Base-by-base conservation (phyloP, 2,329 filamentous ascomycete species). In the Chalara sp. region DNA sequence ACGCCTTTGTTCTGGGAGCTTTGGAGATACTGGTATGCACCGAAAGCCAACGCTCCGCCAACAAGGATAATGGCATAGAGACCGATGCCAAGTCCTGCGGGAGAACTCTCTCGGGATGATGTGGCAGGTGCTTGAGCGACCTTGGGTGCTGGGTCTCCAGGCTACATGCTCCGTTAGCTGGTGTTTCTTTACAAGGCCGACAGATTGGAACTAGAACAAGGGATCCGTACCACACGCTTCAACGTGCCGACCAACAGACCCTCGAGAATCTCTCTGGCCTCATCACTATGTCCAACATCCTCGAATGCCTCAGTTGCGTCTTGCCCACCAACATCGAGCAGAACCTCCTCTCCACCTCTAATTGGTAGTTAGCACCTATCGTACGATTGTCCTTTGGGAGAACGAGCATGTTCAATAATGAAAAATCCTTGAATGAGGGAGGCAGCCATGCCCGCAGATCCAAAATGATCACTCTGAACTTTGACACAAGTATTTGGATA, bases 281-380 rank as follows among this genome's bases (percentile, higher is more conserved):
- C 93, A 72, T 99, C 93, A 65, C 88, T 95, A 86, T 99, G 93
- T 67, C 93, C 93, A 66, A 99, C 93, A 73, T 99, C 93, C 77
- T 99, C 93, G 69, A 99, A 99, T 56, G 93, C 92, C 75, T 97
- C 93, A 63, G 92, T 96, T 65, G 88, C 87, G 72, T 99, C 93
- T 75, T 96, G 91, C 62, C 93, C 93, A 66, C 79, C 93, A 58
- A 97, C 91, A 63, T 99, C 93, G 62, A 99, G 86, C 57, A 99
- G 77, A 63, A 99, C 93, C 76, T 99, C 93, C 76, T 99, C 93
- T 75, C 93, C 93, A 77, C 93, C 93, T 64, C 93, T 97, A 67
- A 58, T 53, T 50, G 44, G 3, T 48, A 49, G 44, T 61, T 52
- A 61, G 57, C 39, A 51, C 13, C 51, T 21, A 21, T 21, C 21